Percentiles rank a stretch among this genome's conserved stretches.
These are phyloP conservation scores for Entomortierella parvispora DNA, from an alignment of 192 early-diverging fungal species.

Conservation along the genomic window DNA sequence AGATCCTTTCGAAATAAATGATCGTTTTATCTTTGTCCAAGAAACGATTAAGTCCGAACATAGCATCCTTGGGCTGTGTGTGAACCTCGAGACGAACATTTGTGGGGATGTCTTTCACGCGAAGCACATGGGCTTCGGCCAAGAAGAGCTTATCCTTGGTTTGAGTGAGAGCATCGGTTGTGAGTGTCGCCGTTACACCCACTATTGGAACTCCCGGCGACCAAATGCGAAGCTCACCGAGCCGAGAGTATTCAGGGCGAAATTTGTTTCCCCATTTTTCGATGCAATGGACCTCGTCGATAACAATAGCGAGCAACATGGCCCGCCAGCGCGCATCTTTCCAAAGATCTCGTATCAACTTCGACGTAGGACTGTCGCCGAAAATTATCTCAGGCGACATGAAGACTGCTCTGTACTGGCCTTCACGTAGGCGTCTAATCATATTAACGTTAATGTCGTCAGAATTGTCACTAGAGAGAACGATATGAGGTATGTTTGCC, in stretches of 20 bases:
- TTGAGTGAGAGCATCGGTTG: neutral
- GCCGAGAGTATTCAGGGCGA: conserved; percentile 13
- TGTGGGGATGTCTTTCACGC: conserved; percentile 2
- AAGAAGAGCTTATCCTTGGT: conserved; percentile 7
- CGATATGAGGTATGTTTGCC: conserved; percentile 9
- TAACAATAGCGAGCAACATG: conserved; percentile 8
- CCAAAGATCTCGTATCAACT: conserved; percentile 3
- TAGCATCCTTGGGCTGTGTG: conserved; percentile 14
- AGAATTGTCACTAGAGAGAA: conserved; percentile 15
- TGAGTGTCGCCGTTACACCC: conserved; percentile 18
- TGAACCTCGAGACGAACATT: conserved; percentile 16
- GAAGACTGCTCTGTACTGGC: conserved; percentile 27
- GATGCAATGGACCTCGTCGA: conserved; percentile 17
- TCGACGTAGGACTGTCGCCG: conserved; percentile 7
- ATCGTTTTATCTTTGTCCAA: conserved; percentile 15
- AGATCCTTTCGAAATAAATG: conserved; percentile 17
- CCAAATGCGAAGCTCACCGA: conserved; percentile 18
- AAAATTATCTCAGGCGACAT: conserved; percentile 21
- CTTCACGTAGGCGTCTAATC: neutral
- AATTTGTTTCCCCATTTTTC: conserved; percentile 17
- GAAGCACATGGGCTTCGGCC: neutral
- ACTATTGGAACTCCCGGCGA: conserved; percentile 16
- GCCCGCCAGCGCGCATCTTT: neutral
- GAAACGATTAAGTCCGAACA: conserved; percentile 6
- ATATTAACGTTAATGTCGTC: neutral